Conservation (phyloP, 1,139 yeast genomes). For the Yamadazyma blattariae region DNA sequence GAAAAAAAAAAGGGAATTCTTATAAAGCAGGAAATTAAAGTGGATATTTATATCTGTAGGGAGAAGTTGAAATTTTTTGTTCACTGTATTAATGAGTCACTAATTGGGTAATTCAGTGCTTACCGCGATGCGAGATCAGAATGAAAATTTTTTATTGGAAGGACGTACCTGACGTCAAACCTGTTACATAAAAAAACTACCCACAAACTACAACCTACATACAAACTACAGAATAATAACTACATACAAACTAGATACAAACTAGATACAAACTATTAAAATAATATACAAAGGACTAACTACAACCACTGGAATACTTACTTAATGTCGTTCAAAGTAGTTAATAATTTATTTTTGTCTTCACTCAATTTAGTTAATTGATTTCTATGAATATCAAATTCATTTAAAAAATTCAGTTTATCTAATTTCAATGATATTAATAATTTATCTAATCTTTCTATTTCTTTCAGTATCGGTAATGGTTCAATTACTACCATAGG, state of each 20-base stretch:
- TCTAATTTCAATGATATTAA: constrained; percentile 2
- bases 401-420: constrained; percentile 4
- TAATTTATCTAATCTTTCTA: constrained; percentile 10
- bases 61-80: no score
- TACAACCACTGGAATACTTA: no score
- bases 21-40: no score
- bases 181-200: not conserved
- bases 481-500: constrained; percentile 10
- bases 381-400: constrained; percentile 9
- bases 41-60: no score
- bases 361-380: constrained; percentile 6
- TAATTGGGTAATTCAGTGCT: constrained; percentile 14
- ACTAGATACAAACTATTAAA: no score
- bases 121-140: constrained; percentile 8
- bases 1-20: no score
- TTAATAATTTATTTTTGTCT: constrained; percentile 3
- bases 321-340: no score
- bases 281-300: no score
- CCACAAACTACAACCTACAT: no score
- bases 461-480: constrained; percentile 12
- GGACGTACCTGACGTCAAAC: not conserved
- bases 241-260: no score
- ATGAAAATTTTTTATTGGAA: not conserved
- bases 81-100: constrained; percentile 1
- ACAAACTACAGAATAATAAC: no score